These are phyloP conservation scores for Punctularia strigosozonata DNA, from an alignment of 768 basidiomycete species.

Conservation along the genomic window DNA sequence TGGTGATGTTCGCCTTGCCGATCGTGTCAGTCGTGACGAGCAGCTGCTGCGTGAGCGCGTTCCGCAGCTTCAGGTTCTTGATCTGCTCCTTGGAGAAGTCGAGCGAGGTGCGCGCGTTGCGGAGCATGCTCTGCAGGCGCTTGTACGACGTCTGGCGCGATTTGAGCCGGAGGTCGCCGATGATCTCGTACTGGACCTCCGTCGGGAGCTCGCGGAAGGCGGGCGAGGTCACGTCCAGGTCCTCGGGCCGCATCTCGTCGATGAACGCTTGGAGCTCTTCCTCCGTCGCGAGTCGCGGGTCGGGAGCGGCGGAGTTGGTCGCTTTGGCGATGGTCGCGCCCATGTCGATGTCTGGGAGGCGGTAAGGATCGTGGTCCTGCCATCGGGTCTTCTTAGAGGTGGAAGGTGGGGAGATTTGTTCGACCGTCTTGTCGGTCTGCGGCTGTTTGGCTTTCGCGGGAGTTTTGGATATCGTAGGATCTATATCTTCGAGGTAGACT, in stretches of 20 bases:
- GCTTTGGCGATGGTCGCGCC: constrained; percentile 50
- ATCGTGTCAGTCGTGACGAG: constrained; percentile 87
- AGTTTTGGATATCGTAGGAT: constrained; percentile 39
- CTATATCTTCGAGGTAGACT: constrained; percentile 85
- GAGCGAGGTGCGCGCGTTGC: constrained; percentile 64
- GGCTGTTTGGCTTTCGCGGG: constrained; percentile 27
- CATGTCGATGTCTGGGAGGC: constrained; percentile 74
- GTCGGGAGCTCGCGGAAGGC: constrained; percentile 89
- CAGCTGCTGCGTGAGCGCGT: constrained; percentile 86
- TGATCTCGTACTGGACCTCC: constrained; percentile 96
- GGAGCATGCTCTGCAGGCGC: constrained; percentile 85
- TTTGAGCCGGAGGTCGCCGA: constrained; percentile 89
- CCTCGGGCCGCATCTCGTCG: constrained; percentile 91
- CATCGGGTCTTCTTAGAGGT: constrained; percentile 52
- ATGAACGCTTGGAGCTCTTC: constrained; percentile 90
- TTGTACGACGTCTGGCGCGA: constrained; percentile 91
- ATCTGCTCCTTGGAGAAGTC: constrained; percentile 98
- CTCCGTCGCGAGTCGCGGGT: constrained; percentile 92
- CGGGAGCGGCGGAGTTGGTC: constrained; percentile 51
- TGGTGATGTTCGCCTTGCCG: constrained; percentile 79
- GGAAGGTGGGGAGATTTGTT: constrained; percentile 29
- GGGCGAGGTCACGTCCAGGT: constrained; percentile 84
- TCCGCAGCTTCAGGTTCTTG: constrained; percentile 77
- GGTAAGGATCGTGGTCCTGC: constrained; percentile 83
- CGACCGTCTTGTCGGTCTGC: constrained; percentile 10